Evolutionary conservation across 2,329 filamentous ascomycete species (phyloP).

Genomic region (Sclerotinia trifoliorum): DNA sequence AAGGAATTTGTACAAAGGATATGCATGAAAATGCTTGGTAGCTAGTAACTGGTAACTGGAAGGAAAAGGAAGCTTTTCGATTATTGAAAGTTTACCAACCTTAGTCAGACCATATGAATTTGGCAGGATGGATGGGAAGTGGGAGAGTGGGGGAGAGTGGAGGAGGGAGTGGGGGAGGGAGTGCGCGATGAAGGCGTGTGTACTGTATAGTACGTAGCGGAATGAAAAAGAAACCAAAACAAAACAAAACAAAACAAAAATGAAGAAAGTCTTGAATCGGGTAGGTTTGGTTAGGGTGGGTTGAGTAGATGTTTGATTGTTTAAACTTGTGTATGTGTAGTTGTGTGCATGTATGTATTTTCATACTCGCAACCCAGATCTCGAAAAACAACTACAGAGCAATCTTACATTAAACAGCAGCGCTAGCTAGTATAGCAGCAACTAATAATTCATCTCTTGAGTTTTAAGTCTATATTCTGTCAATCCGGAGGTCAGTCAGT

Average conservation of each 20-base stretch:
- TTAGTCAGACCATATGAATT: background rate
- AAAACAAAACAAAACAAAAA: background rate
- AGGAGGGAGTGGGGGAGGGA: background rate
- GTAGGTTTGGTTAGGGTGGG: too few relatives aligned
- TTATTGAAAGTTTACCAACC: background rate
- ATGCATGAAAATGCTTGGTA: background rate
- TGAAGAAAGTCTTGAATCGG: too few relatives aligned
- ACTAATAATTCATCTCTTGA: too few relatives aligned
- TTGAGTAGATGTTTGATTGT: background rate
- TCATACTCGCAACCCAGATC: too few relatives aligned
- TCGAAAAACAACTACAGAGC: too few relatives aligned
- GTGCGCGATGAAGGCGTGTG: background rate
- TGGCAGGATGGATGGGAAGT: background rate
- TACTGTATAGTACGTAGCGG: constrained; percentile 12
- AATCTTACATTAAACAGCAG: too few relatives aligned
- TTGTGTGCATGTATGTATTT: too few relatives aligned
- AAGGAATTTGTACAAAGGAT: constrained; percentile 10
- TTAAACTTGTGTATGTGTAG: too few relatives aligned
- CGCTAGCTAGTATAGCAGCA: too few relatives aligned
- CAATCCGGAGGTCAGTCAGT: too few relatives aligned
- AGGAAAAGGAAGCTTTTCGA: background rate
- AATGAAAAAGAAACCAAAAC: background rate
- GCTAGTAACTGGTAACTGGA: background rate
- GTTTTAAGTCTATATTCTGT: too few relatives aligned
- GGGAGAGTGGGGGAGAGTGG: background rate